phyloP scores from a whole-genome alignment of 2,329 filamentous ascomycete genomes.

The Fusarium chuoi region DNA sequence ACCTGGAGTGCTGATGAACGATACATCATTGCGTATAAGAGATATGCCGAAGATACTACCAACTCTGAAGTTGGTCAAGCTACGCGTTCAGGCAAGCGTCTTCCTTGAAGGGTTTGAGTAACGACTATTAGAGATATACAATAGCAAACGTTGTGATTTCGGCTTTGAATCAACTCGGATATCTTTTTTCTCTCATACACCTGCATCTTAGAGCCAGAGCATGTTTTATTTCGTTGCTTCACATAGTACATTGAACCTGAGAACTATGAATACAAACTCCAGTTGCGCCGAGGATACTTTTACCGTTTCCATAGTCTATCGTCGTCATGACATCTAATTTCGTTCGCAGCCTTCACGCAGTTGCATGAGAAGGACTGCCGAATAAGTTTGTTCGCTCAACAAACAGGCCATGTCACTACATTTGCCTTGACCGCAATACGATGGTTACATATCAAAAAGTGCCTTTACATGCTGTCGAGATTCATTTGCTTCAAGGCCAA shows the following conservation, averaged over 20 bases:
- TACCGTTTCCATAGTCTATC: not conserved
- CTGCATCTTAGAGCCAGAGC: too few species aligned
- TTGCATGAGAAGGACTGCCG: not conserved
- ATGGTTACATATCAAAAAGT: not conserved
- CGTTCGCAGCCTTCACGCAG: not conserved
- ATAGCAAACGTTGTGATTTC: not conserved
- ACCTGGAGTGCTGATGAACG: conserved; percentile 75
- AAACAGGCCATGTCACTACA: not conserved
- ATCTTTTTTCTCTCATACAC: not conserved
- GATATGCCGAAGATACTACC: conserved; percentile 73
- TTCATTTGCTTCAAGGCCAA: not conserved
- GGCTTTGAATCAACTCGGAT: not conserved
- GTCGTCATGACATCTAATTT: not conserved
- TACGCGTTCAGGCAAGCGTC: conserved; percentile 68
- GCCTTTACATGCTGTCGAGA: not conserved
- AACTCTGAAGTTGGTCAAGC: conserved; percentile 70
- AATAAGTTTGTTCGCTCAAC: not conserved
- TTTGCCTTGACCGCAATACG: not conserved
- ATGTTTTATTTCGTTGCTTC: not conserved
- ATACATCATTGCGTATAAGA: conserved; percentile 75
- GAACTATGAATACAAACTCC: not conserved
- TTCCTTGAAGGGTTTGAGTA: conserved; percentile 57
- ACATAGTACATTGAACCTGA: too few species aligned
- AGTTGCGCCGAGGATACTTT: not conserved
- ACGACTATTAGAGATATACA: too few species aligned